A percentile compares a stretch with the other conserved stretches of the same genome.
These are phyloP conservation scores for Tilletia indica DNA, from an alignment of 1,284 basidiomycete genomes.

Conservation along the genomic window DNA sequence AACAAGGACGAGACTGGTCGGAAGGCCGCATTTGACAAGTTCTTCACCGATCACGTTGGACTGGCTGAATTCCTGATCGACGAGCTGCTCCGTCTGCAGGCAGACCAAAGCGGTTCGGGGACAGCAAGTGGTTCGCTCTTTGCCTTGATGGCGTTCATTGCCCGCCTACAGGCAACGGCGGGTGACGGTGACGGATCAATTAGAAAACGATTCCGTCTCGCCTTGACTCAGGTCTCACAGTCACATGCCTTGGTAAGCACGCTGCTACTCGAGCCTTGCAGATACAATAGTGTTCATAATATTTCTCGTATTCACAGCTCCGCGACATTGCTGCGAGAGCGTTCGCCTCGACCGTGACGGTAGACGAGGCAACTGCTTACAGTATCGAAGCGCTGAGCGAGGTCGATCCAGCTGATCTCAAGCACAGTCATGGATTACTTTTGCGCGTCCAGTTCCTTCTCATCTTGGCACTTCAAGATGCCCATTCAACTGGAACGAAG, in stretches of 20 bases:
- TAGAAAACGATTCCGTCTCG: no score
- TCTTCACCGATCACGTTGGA: neutral
- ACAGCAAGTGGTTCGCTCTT: neutral
- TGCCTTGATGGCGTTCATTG: neutral
- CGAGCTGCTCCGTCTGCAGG: neutral
- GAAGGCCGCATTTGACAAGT: neutral
- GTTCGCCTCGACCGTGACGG: constrained; percentile 3
- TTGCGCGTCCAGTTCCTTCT: no score
- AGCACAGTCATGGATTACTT: no score
- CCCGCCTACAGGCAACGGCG: neutral
- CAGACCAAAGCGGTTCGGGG: neutral
- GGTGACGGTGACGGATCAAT: neutral
- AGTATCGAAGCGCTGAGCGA: no score
- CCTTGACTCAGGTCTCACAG: no score
- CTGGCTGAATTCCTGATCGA: constrained; percentile 2
- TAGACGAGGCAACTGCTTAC: neutral
- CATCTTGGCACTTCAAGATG: no score
- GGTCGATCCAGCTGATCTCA: no score
- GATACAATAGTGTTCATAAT: neutral
- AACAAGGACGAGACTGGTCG: constrained; percentile 4
- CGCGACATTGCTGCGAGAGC: neutral
- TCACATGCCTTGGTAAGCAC: no score
- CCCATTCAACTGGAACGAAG: no score
- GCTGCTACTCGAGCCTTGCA: no score
- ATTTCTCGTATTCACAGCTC: neutral